Evolutionary conservation across 495 filamentous ascomycete species (phyloP).

Genomic region (Astrocystis sublimbata): DNA sequence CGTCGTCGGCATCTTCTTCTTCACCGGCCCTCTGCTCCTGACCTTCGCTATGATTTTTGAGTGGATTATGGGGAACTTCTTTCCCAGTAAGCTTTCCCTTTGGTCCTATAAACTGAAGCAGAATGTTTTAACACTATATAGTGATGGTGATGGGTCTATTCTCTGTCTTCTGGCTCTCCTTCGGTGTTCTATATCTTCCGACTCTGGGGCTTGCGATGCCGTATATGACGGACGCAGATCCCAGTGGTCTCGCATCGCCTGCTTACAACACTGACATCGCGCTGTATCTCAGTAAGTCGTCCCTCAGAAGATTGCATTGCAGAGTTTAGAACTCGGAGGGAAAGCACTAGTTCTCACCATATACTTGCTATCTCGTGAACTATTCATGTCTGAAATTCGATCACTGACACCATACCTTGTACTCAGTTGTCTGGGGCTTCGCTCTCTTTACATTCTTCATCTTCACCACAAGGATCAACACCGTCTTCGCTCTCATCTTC

Average conservation of each 20-base stretch:
- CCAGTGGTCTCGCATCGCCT: conserved; percentile 43
- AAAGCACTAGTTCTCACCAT: no score
- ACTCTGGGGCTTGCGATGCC: conserved; percentile 50
- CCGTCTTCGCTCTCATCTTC: conserved; percentile 56
- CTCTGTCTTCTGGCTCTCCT: conserved; percentile 57
- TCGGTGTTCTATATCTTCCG: conserved; percentile 55
- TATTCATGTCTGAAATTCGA: no score
- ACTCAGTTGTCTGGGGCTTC: conserved; percentile 60
- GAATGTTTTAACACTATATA: conserved; percentile 5
- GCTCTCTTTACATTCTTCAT: conserved; percentile 58
- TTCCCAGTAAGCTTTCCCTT: conserved; percentile 30
- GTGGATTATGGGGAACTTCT: conserved; percentile 57
- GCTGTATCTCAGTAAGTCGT: conserved; percentile 52
- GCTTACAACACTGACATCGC: conserved; percentile 53
- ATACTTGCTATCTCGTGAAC: no score
- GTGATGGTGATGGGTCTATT: conserved; percentile 62
- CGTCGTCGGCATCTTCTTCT: conserved; percentile 58
- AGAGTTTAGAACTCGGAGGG: no score
- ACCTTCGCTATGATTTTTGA: conserved; percentile 51
- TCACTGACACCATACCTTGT: no score
- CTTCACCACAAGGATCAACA: conserved; percentile 57
- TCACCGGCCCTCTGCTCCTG: conserved; percentile 53
- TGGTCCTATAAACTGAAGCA: not conserved
- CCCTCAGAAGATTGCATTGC: no score
- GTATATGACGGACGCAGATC: conserved; percentile 46